Conservation (phyloP, 2,329 filamentous ascomycete species). For the Neophaeococcomyces aloes region DNA sequence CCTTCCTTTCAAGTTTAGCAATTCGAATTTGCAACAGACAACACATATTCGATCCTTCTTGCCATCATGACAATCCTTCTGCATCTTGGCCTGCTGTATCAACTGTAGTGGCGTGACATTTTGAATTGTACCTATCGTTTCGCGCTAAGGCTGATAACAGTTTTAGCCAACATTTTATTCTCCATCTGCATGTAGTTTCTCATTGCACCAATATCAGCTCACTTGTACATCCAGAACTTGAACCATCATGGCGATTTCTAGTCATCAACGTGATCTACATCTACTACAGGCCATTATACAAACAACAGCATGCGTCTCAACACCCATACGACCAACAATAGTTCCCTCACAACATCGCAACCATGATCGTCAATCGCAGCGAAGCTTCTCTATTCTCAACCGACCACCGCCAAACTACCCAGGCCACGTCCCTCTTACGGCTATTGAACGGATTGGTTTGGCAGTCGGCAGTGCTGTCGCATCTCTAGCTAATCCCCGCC, state of each 20-base stretch:
- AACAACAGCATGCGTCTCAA: not conserved
- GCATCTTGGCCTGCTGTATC: too few relatives aligned
- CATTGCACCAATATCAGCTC: too few relatives aligned
- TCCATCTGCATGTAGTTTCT: too few relatives aligned
- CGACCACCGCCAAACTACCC: slow-evolving; percentile 80
- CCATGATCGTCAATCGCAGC: slow-evolving; percentile 15
- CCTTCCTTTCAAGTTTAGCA: slow-evolving; percentile 5
- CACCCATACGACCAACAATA: not conserved
- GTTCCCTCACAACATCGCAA: not conserved
- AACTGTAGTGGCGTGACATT: too few relatives aligned
- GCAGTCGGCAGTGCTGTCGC: slow-evolving; percentile 51
- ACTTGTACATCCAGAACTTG: not conserved
- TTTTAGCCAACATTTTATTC: not conserved
- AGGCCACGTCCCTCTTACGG: slow-evolving; percentile 81
- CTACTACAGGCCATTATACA: slow-evolving; percentile 4
- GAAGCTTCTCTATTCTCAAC: slow-evolving; percentile 68
- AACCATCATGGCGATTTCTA: not conserved
- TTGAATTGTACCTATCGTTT: too few relatives aligned
- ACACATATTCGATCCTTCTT: too few relatives aligned
- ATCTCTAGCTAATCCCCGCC: slow-evolving; percentile 61
- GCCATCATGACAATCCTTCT: too few relatives aligned
- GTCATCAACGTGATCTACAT: not conserved
- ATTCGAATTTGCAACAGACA: not conserved
- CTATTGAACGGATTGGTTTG: slow-evolving; percentile 63
- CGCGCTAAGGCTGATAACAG: too few relatives aligned